Evolutionary conservation across 2,329 filamentous ascomycete species (phyloP).

Genomic region (Paecilomyces niveus): DNA sequence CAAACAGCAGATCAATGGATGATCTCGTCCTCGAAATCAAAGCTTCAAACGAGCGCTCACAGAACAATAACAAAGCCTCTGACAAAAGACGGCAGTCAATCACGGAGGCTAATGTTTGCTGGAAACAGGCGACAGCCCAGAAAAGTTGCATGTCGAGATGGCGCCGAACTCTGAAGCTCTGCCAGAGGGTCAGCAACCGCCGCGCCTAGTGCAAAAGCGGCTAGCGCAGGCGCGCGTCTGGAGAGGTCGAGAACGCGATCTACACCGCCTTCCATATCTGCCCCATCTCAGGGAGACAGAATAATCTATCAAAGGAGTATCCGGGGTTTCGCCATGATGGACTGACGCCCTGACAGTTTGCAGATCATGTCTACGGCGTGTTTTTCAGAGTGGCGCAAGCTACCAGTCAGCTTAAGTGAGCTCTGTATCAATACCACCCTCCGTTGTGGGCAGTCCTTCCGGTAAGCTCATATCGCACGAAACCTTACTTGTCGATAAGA

Average conservation of each 20-base stretch:
- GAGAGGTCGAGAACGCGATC: conserved; percentile 7
- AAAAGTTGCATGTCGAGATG: conserved; percentile 25
- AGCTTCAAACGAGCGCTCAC: conserved; percentile 6
- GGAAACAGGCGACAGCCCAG: conserved; percentile 12
- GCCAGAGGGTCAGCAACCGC: not conserved
- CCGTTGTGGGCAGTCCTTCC: conserved; percentile 89
- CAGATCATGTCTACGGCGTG: conserved; percentile 35
- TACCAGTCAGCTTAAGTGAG: conserved; percentile 75
- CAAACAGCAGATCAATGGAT: not conserved
- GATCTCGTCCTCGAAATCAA: conserved; percentile 9
- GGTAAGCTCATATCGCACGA: conserved; percentile 32
- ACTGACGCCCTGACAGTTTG: conserved; percentile 2
- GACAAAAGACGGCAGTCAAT: not conserved
- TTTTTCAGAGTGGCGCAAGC: conserved; percentile 74
- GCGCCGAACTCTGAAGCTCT: conserved; percentile 9
- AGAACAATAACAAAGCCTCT: not conserved
- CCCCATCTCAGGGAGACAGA: not conserved
- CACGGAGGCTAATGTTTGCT: conserved; percentile 1
- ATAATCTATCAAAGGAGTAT: not conserved
- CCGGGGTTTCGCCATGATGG: not conserved
- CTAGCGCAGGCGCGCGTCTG: conserved; percentile 12
- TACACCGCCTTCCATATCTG: conserved; percentile 19
- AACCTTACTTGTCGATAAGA: not conserved
- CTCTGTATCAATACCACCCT: conserved; percentile 92
- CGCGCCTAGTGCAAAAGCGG: conserved; percentile 9